A percentile compares a stretch with the other conserved stretches of the same genome.
Conservation (phyloP, 305 asterid genomes). For the Fraxinus angustifolia region DNA sequence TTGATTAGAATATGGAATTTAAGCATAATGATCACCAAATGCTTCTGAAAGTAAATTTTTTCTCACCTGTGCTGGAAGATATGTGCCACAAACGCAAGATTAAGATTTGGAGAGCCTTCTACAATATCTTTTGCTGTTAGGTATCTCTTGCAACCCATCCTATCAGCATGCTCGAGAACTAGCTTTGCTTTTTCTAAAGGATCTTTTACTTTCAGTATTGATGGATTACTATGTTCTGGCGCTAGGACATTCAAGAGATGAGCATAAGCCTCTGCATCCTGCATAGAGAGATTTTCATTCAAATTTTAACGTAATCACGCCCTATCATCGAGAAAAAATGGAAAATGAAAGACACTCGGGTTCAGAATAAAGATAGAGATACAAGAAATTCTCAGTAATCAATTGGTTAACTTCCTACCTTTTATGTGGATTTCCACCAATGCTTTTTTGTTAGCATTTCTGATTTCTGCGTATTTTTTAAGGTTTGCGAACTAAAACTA, state of each 20-base stretch:
- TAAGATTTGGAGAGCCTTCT: constrained; percentile 93
- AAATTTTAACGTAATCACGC: constrained; percentile 11
- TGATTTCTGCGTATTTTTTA: background rate
- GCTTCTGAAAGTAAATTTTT: constrained; percentile 29
- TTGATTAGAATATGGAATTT: background rate
- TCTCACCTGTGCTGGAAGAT: constrained; percentile 90
- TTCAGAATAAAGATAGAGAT: background rate
- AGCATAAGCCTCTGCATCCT: constrained; percentile 97
- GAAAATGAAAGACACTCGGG: background rate
- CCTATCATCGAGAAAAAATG: constrained; percentile 2
- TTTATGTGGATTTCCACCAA: background rate
- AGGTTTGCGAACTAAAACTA: background rate
- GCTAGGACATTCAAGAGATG: constrained; percentile 87
- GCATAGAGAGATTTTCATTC: constrained; percentile 23
- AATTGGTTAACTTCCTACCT: background rate
- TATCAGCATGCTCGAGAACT: constrained; percentile 92
- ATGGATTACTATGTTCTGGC: constrained; percentile 74
- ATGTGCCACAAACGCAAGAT: constrained; percentile 97
- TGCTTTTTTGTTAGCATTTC: background rate
- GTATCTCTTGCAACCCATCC: constrained; percentile 94
- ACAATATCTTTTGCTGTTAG: constrained; percentile 90
- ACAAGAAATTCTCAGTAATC: background rate
- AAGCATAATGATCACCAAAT: background rate
- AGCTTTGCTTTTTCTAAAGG: constrained; percentile 72
- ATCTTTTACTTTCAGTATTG: constrained; percentile 60